phyloP scores from a whole-genome alignment of 1,284 basidiomycete species.

The Apiotrichum montevideense region DNA sequence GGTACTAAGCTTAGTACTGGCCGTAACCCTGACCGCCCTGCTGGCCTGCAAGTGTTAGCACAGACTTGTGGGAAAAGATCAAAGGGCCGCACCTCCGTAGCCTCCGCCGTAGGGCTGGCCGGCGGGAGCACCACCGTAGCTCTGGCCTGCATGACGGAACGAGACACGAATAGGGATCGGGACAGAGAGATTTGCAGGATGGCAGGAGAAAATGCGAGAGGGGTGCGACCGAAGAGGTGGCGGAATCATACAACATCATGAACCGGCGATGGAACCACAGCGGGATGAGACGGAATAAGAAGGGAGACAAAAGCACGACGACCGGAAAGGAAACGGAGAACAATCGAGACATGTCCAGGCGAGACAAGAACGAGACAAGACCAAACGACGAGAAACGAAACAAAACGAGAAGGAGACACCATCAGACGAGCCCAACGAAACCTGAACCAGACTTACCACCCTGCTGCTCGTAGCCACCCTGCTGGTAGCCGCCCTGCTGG shows the following conservation, averaged over 20 bases:
- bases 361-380: neutral
- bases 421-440: neutral
- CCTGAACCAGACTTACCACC: constrained; percentile 16
- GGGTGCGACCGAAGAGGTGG: neutral
- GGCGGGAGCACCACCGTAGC: constrained; percentile 13
- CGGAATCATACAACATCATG: no score
- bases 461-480: constrained; percentile 40
- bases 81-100: constrained; percentile 18
- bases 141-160: constrained; percentile 1
- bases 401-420: neutral
- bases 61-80: neutral
- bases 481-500: constrained; percentile 45
- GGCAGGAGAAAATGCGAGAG: neutral
- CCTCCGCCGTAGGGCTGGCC: constrained; percentile 9
- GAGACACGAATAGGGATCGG: neutral
- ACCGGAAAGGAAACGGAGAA: neutral
- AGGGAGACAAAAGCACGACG: neutral
- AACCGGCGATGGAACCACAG: no score
- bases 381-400: neutral
- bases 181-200: no score
- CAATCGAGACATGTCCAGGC: neutral
- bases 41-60: constrained; percentile 15
- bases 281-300: no score
- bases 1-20: constrained; percentile 27
- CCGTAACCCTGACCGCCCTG: constrained; percentile 34